A percentile compares a stretch with the other conserved stretches of the same genome.
Conservation (phyloP, 2,329 filamentous ascomycete genomes). For the Fusarium nematophilum region DNA sequence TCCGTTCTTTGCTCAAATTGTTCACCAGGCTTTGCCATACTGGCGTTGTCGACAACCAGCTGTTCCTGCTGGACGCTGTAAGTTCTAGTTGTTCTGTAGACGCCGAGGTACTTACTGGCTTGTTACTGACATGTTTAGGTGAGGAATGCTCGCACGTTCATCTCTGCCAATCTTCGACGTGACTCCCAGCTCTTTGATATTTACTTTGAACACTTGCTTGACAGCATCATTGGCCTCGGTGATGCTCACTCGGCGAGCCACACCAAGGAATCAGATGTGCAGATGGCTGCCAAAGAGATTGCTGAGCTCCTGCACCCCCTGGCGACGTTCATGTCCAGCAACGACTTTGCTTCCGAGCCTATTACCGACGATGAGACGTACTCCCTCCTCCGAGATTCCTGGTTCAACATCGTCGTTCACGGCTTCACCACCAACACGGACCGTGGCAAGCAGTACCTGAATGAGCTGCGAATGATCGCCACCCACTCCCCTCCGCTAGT, state of each 20-base stretch:
- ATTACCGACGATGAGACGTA: constrained; percentile 74
- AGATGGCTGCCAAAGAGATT: constrained; percentile 88
- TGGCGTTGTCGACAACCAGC: constrained; percentile 76
- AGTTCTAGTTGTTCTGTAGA: constrained; percentile 46
- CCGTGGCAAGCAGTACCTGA: constrained; percentile 76
- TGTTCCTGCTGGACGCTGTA: constrained; percentile 77
- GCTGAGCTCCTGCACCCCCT: constrained; percentile 87
- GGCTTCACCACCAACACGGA: constrained; percentile 83
- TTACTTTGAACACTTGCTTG: constrained; percentile 85
- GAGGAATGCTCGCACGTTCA: constrained; percentile 80
- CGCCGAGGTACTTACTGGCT: constrained; percentile 20
- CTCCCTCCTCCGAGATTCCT: constrained; percentile 85
- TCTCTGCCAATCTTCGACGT: constrained; percentile 76
- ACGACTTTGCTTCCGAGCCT: constrained; percentile 64
- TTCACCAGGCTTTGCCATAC: constrained; percentile 81
- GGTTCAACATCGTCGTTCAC: constrained; percentile 98
- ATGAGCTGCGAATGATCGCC: constrained; percentile 86
- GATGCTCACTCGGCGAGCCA: constrained; percentile 82
- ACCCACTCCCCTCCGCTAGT: constrained; percentile 89
- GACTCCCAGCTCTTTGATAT: constrained; percentile 83
- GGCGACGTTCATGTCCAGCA: constrained; percentile 81
- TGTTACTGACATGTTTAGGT: constrained; percentile 59
- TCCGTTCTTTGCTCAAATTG: constrained; percentile 86
- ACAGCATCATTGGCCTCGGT: constrained; percentile 89
- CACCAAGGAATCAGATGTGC: constrained; percentile 80